Percentiles rank a stretch among this genome's conserved stretches.
phyloP scores from a whole-genome alignment of 2,329 filamentous ascomycete species.

The Botrytis paeoniae region DNA sequence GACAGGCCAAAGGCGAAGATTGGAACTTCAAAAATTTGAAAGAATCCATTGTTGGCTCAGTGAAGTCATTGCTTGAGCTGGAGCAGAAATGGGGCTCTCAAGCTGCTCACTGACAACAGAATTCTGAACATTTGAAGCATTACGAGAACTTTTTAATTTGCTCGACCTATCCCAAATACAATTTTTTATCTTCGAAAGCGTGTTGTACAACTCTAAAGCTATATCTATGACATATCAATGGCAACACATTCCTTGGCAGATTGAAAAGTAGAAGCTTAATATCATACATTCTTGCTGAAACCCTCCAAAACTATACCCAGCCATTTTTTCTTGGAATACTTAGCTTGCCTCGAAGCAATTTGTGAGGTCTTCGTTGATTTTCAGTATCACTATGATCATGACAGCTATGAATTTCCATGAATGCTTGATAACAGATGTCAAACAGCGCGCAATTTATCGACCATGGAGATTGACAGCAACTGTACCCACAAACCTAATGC shows the following conservation, averaged over 20 bases:
- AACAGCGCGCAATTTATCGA: background rate
- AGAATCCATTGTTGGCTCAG: conserved; percentile 33
- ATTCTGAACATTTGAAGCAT: background rate
- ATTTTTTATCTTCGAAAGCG: too few relatives aligned
- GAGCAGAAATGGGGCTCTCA: conserved; percentile 27
- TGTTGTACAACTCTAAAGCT: background rate
- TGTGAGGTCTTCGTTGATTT: background rate
- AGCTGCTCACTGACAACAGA: background rate
- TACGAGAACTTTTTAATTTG: background rate
- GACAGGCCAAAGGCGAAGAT: conserved; percentile 4
- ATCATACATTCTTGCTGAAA: background rate
- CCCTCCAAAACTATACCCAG: background rate
- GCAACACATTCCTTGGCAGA: background rate
- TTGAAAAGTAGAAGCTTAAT: background rate
- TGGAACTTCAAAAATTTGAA: conserved; percentile 35
- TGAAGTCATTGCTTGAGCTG: conserved; percentile 32
- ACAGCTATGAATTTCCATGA: background rate
- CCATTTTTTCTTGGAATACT: background rate
- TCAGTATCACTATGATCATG: background rate
- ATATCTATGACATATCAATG: background rate
- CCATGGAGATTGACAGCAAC: background rate
- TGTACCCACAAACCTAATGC: background rate
- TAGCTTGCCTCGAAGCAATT: background rate
- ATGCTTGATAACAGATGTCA: too few relatives aligned
- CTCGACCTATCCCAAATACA: background rate